Base-by-base conservation (phyloP, 306 rosid genomes). In the Fragaria ananassa region DNA sequence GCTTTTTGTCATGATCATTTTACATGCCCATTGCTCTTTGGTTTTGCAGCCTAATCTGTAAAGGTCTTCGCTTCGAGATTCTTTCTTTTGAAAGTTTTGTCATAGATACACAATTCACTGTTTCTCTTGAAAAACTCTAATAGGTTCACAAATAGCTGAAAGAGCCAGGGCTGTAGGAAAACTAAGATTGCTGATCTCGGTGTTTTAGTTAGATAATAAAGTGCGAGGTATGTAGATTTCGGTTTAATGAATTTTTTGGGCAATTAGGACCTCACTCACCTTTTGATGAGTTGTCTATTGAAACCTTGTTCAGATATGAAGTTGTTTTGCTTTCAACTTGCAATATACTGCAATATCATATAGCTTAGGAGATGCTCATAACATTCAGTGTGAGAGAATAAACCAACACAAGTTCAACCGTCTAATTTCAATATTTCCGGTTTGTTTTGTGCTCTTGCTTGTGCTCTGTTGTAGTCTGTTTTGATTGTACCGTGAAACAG, bases 11-110 rank as follows among this genome's bases (percentile, higher is more conserved):
- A 31, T 49, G 27, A 34, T 46, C 35, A n/a, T 45, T 46, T 75
- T 44, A 25, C 3, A n/a, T 62, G 57, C 71, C 51, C 19, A 29
- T 82, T 71, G 67, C 68, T 74, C 68, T 75, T 82, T 76, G 65
- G 70, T 58, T 70, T 80, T 51, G 29, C 57, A 56, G 72, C 73
- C 53, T 70, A 54, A 75, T 75, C 70, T 83, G 85, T 83, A 84
- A 74, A 86, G 68, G 74, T 77, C 74, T 72, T 42, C 72, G 15
- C 44, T 67, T 68, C 10, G 65, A 70, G 39, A 51, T 66, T 62
- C 19, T 50, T 62, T 62, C 4, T 14, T 21, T 39, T n/a, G 8
- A 14, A 17, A 49, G 35, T 35, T 34, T 78, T 50, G 23, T 78
- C 67, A 4, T 21, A n/a, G 77, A 66, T 71, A 50, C 49, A 70